A percentile compares a stretch with the other conserved stretches of the same genome.
Evolutionary conservation across 2,329 filamentous ascomycete genomes (phyloP).

Genomic region (Fusarium temperatum): DNA sequence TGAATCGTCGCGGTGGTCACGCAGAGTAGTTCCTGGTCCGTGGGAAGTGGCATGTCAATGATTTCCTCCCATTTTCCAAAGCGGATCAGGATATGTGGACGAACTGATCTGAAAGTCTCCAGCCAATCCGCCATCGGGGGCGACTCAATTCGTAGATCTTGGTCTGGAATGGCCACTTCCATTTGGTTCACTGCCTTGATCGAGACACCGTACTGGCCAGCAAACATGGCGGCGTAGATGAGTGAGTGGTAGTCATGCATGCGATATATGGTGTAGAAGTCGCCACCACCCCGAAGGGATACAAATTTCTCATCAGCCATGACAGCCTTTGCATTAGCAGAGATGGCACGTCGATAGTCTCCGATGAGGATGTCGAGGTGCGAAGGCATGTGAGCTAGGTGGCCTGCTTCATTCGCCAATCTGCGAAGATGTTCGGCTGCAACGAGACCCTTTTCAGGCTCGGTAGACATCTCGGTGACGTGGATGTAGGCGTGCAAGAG

Average conservation of each 20-base stretch:
- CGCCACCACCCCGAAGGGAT: conserved; percentile 61
- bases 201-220: conserved; percentile 68
- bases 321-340: conserved; percentile 68
- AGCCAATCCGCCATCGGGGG: conserved; percentile 81
- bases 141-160: conserved; percentile 53
- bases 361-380: conserved; percentile 78
- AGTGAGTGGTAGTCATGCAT: conserved; percentile 77
- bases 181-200: conserved; percentile 66
- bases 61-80: conserved; percentile 77
- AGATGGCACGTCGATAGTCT: conserved; percentile 71
- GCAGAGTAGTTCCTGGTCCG: conserved; percentile 67
- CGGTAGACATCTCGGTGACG: conserved; percentile 77
- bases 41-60: conserved; percentile 62
- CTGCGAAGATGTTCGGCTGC: conserved; percentile 68
- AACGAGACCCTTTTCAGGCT: conserved; percentile 67
- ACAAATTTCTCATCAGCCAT: conserved; percentile 72
- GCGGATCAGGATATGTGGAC: conserved; percentile 73
- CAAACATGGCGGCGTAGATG: conserved; percentile 80
- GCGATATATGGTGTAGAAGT: conserved; percentile 79
- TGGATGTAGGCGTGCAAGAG: conserved; percentile 81
- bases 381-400: conserved; percentile 77
- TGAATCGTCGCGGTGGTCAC: conserved; percentile 72
- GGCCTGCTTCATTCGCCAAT: conserved; percentile 73
- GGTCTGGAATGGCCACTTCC: conserved; percentile 68
- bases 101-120: conserved; percentile 72